phyloP scores from a whole-genome alignment of 371 early-diverging fungal species.

The Mucor piriformis region DNA sequence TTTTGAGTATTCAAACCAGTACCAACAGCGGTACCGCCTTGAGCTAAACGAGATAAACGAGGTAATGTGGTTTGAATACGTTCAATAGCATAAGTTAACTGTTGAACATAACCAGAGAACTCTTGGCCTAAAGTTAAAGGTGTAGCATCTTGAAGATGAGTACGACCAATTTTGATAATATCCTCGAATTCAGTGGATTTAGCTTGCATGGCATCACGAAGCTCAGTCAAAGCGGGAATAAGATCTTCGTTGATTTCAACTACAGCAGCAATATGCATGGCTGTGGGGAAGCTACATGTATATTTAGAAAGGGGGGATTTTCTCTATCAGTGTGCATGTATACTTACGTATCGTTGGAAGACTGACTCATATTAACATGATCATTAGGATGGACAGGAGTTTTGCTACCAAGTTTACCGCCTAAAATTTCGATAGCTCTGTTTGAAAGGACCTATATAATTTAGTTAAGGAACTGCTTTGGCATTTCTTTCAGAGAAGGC shows the following conservation, averaged over 20 bases:
- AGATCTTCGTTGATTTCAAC: conserved; percentile 70
- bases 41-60: conserved; percentile 76
- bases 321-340: not conserved
- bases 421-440: conserved; percentile 87
- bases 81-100: conserved; percentile 75
- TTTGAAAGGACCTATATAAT: conserved; percentile 72
- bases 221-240: conserved; percentile 69
- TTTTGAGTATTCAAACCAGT: conserved; percentile 84
- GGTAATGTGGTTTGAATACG: conserved; percentile 73
- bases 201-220: conserved; percentile 66
- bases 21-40: conserved; percentile 93
- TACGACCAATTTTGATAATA: conserved; percentile 90
- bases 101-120: conserved; percentile 86
- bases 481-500: not conserved
- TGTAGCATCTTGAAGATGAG: conserved; percentile 87
- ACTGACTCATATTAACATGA: conserved; percentile 90
- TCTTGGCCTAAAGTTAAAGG: conserved; percentile 91
- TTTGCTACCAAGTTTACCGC: conserved; percentile 81
- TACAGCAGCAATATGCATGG: conserved; percentile 89
- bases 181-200: conserved; percentile 69
- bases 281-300: conserved; percentile 76
- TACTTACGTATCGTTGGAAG: conserved; percentile 82
- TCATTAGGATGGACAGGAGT: conserved; percentile 90
- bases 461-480: not conserved
- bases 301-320: not conserved